These are phyloP conservation scores for Fraxinus floribunda DNA, from an alignment of 305 asterid species.

Conservation along the genomic window DNA sequence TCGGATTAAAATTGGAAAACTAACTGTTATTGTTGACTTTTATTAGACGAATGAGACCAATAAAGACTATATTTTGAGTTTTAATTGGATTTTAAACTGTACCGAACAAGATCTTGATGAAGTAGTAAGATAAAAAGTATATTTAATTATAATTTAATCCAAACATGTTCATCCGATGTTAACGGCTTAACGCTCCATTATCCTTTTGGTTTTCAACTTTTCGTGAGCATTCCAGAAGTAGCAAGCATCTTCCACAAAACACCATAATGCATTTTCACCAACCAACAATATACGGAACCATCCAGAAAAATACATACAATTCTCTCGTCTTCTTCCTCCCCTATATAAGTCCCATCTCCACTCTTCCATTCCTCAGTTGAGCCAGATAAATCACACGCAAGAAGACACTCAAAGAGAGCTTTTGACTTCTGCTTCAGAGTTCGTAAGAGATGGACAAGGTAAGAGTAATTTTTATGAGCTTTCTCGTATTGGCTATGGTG, in stretches of 20 bases:
- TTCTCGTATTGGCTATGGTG: conserved; percentile 22
- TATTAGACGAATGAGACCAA: no score
- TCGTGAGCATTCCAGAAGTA: background rate
- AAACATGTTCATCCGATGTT: background rate
- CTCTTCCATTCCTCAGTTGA: background rate
- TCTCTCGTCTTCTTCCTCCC: background rate
- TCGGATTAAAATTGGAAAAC: no score
- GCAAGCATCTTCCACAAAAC: background rate
- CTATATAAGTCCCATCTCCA: conserved; percentile 8
- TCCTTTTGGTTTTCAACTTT: background rate
- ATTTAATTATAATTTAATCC: background rate
- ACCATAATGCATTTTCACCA: background rate
- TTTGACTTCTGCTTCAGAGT: background rate
- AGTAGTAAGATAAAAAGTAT: background rate
- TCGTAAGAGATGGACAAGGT: conserved; percentile 25
- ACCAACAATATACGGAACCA: background rate
- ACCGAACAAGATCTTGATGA: background rate
- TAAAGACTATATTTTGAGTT: no score
- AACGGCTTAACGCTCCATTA: background rate
- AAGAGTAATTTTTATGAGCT: background rate
- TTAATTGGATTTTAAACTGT: no score
- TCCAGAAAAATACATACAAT: background rate
- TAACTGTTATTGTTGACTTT: no score
- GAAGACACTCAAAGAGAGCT: background rate
- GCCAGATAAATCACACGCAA: background rate